These are phyloP conservation scores for Paramecium bursaria DNA, from an alignment of 73 alveolate genomes.

Conservation along the genomic window DNA sequence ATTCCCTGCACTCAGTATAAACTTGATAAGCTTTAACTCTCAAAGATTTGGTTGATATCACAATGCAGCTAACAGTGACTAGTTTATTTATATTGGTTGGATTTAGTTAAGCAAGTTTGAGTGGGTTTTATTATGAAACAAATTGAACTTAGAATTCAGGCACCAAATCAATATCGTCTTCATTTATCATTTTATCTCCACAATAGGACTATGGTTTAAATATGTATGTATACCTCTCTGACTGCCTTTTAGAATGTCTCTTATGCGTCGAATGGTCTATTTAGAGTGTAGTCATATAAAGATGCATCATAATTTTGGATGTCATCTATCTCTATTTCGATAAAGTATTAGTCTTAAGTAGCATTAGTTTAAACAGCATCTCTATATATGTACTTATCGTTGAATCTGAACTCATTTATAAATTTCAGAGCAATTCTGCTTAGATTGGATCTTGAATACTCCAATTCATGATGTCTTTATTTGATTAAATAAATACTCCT, in stretches of 20 bases:
- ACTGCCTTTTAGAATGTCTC: constrained; percentile 12
- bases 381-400: constrained; percentile 21
- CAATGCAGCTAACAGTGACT: constrained; percentile 41
- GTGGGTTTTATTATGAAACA: constrained; percentile 41
- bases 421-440: not conserved
- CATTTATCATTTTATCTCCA: not conserved
- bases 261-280: constrained; percentile 11
- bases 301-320: constrained; percentile 28
- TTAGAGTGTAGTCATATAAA: not conserved
- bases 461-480: constrained; percentile 20
- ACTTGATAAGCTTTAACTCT: constrained; percentile 28
- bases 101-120: not conserved
- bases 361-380: constrained; percentile 8
- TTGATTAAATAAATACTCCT: constrained; percentile 24
- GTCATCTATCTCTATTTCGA: constrained; percentile 37
- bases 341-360: constrained; percentile 6
- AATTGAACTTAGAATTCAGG: constrained; percentile 38
- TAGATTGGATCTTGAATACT: constrained; percentile 5
- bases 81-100: constrained; percentile 16
- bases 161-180: constrained; percentile 39
- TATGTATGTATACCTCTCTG: constrained; percentile 7
- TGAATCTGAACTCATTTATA: constrained; percentile 22
- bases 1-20: constrained; percentile 14
- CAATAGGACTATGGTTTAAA: constrained; percentile 1
- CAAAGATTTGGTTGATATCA: constrained; percentile 13